Base-by-base conservation (phyloP, 2,329 filamentous ascomycete species). In the Magnaporthiopsis incrustans region DNA sequence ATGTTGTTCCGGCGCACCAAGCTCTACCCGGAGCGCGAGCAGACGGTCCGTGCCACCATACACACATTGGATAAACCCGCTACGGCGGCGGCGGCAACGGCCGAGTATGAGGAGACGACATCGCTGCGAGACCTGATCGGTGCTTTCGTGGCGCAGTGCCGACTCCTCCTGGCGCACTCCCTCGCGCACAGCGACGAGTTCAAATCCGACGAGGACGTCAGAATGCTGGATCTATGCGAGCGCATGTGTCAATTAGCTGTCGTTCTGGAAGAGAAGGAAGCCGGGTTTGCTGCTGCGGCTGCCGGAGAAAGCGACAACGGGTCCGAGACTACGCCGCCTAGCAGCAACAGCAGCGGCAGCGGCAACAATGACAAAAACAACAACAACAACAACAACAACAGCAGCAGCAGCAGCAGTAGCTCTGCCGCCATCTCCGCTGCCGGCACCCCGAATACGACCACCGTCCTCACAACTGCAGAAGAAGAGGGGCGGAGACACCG, bases 1-100 rank as follows among this genome's bases (percentile, higher is more conserved):
- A 67, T 77, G 1, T 66, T 81, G 0, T 74, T 75, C 62, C 64
- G 63, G 1, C 70, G 75, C 26, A 73, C 77, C 4, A 68, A 69
- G 2, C 65, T 75, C 6, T 77, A 75, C 27, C 68, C 70, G 7
- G 70, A 71, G 5, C 69, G 67, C 7, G 71, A 74, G 30, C 76
- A 75, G 63, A 60, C 58, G 27, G 30, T 38, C 26, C 6, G 32
- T 32, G 58, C 32, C 26, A 22, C 58, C 4, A 12, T 60, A 12
- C 26, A 32, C 26, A 58, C 26, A 3, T 7, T 58, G 58, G 32
- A 35, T 32, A 60, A 35, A 14, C 27, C 22, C 12, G 22, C 10
- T 6, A 26, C 10, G 26, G 57, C 57, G 1, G 26, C 57, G 25
- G 26, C 25, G 57, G 4, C 57, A 27, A 12, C 25, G 26, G 12